Percentiles rank a stretch among this genome's conserved stretches.
These are phyloP conservation scores for Xylaria sp. DNA, from an alignment of 495 filamentous ascomycete species.

Conservation along the genomic window DNA sequence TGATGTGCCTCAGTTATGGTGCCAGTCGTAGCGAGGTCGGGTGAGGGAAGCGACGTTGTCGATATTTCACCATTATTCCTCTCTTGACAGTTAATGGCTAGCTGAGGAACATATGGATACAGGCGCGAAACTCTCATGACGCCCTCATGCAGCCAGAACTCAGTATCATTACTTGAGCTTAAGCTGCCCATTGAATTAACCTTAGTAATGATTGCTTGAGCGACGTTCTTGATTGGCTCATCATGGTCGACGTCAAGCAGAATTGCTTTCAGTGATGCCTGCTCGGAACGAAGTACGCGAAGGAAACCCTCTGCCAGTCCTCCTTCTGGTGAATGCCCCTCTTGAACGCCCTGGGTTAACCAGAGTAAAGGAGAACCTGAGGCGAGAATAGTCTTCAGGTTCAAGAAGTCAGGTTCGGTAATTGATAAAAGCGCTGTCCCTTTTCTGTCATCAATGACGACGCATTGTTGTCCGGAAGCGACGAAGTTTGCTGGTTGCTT, in stretches of 20 bases:
- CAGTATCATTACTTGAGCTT: slow-evolving; percentile 31
- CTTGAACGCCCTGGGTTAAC: slow-evolving; percentile 12
- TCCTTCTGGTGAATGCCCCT: not conserved
- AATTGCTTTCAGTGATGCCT: slow-evolving; percentile 23
- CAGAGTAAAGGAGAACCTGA: slow-evolving; percentile 9
- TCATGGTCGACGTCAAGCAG: slow-evolving; percentile 31
- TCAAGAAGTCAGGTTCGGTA: not conserved
- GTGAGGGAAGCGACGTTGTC: not conserved
- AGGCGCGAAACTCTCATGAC: slow-evolving; percentile 30
- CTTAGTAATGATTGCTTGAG: slow-evolving; percentile 19
- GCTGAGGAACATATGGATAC: not conserved
- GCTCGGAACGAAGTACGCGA: slow-evolving; percentile 32
- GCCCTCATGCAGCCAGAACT: slow-evolving; percentile 38
- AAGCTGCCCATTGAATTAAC: slow-evolving; percentile 23
- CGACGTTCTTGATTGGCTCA: slow-evolving; percentile 17
- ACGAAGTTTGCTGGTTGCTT: not conserved
- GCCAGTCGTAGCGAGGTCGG: not conserved
- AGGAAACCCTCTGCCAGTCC: slow-evolving; percentile 32
- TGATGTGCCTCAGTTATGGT: not conserved
- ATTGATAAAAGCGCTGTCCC: not conserved
- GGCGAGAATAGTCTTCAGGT: not conserved
- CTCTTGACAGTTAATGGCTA: not conserved
- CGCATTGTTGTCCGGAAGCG: not conserved
- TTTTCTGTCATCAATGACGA: slow-evolving; percentile 14
- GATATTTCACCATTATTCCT: not conserved